Evolutionary conservation across 169 alveolate genomes (phyloP), one percentile per base, ranked within the genome.

Genomic region (Eimeria necatrix): DNA sequence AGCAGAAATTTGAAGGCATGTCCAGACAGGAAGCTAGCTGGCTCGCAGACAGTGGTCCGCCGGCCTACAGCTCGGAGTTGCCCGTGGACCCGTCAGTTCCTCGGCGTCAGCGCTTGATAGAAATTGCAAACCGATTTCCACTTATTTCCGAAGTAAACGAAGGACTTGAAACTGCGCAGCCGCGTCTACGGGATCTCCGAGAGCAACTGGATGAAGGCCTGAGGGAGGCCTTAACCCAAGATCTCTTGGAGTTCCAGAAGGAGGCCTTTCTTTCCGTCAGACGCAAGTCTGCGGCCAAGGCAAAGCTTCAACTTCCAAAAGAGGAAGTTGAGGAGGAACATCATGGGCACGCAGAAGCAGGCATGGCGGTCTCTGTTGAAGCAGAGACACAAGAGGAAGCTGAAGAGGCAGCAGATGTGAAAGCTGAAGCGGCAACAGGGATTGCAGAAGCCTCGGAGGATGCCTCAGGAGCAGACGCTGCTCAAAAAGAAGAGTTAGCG

Each of bases 121-220:
- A 68, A n/a, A 68, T 68, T 16, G 78, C 78, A 24, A n/a, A 10
- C 32, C n/a, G 78, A 16, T 10, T 18, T 18, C 68, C 68, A 10
- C 41, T 32, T 32, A 32, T 32, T 32, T 32, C 41, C 41, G 41
- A 32, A 32, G 41, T 32, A 32, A 32, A 32, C 41, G 41, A 32
- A 32, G 41, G 2, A 32, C 41, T 32, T 32, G 41, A 32, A 32
- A 32, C 41, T 32, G 41, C 41, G 41, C 41, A 32, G 41, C 41
- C 41, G 41, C 41, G 41, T 32, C 41, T 32, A 32, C 41, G 41
- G 41, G 41, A 32, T 32, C 41, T 81, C 53, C 90, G 22, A 24
- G 73, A 53, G 70, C 90, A 81, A 71, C 90, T 81, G 4, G 90
- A 81, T n/a, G 90, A 81, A 3, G 90, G 90, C 24, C 41, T 59